These are phyloP conservation scores for Saccharomyces hybrid DNA, from an alignment of 1,139 yeast species.

Conservation along the genomic window DNA sequence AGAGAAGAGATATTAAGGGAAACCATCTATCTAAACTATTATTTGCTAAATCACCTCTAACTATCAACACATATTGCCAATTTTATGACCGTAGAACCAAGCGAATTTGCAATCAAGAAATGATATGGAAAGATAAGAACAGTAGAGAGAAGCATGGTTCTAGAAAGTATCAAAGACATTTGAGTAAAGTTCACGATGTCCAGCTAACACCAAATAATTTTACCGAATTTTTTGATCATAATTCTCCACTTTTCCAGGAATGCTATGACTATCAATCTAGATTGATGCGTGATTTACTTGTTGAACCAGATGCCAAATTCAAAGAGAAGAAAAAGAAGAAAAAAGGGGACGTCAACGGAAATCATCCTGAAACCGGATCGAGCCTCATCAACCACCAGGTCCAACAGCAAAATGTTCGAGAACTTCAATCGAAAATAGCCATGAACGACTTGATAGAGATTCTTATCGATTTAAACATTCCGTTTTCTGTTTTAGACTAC, in stretches of 20 bases:
- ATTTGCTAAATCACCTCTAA: not conserved
- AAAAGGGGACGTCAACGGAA: not conserved
- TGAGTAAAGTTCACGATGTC: not conserved
- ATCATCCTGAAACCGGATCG: not conserved
- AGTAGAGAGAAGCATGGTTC: not conserved
- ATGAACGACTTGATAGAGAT: not conserved
- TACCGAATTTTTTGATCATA: not conserved
- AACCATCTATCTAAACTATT: not conserved
- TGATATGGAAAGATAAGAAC: not conserved
- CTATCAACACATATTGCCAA: not conserved
- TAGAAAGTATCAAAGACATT: not conserved
- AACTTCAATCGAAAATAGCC: not conserved
- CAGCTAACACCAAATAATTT: not conserved
- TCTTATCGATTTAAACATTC: not conserved
- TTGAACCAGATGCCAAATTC: not conserved
- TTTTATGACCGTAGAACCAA: not conserved
- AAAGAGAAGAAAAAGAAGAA: not conserved
- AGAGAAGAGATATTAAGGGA: not conserved
- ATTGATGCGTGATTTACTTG: not conserved
- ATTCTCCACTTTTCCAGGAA: not conserved
- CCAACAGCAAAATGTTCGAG: not conserved
- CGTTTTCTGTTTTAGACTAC: not conserved
- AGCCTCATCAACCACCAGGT: not conserved
- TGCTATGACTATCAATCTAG: not conserved
- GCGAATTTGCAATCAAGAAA: not conserved